phyloP scores from a whole-genome alignment of 345 rosid species.

The Corymbia maculata region DNA sequence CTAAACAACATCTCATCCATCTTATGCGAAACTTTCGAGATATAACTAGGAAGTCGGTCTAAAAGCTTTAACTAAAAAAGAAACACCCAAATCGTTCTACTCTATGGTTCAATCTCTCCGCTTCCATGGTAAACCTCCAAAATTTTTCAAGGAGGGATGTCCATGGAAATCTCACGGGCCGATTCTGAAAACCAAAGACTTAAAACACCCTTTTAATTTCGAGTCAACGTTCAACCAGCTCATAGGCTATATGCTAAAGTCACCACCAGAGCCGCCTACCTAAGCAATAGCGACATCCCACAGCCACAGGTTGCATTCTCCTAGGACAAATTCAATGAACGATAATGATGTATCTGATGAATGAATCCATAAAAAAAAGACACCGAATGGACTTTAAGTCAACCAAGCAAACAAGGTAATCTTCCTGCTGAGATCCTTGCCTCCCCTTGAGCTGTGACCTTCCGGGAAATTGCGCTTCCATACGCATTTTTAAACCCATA shows the following conservation, averaged over 20 bases:
- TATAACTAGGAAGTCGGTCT: neutral
- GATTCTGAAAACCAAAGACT: neutral
- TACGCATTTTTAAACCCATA: neutral
- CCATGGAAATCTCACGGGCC: neutral
- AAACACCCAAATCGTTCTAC: neutral
- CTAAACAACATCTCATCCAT: neutral
- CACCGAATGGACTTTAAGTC: neutral
- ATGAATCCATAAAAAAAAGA: neutral
- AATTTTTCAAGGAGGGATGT: neutral
- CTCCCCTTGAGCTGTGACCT: neutral
- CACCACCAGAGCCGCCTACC: neutral
- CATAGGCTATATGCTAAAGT: neutral
- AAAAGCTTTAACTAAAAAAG: neutral
- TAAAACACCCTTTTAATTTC: neutral
- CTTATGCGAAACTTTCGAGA: neutral
- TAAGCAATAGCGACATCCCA: neutral
- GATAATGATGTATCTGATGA: neutral
- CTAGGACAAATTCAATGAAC: neutral
- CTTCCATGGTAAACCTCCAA: neutral
- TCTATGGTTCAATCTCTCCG: neutral
- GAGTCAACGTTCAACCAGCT: neutral
- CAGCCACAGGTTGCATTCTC: neutral
- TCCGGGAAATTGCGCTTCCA: neutral
- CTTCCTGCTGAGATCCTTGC: neutral
- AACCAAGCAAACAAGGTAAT: neutral